These are phyloP conservation scores for Sherardia arvensis DNA, from an alignment of 257 asterid genomes.

Conservation along the genomic window DNA sequence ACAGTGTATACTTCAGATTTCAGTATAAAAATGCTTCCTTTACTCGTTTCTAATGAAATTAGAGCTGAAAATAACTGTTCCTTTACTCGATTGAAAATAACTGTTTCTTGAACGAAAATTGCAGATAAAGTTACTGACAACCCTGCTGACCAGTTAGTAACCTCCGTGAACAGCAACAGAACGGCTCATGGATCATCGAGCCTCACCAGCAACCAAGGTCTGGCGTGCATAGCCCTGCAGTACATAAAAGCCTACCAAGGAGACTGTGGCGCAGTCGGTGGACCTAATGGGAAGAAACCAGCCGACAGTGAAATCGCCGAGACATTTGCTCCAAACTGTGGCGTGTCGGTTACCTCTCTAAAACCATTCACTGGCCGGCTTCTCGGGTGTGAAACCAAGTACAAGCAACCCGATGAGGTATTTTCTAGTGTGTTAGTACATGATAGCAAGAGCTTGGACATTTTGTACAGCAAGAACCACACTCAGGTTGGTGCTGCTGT, in stretches of 20 bases:
- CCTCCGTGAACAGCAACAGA: conserved; percentile 48
- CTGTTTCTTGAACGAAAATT: conserved; percentile 9
- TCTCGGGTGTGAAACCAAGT: conserved; percentile 72
- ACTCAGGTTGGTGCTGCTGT: conserved; percentile 91
- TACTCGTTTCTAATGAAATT: conserved; percentile 1
- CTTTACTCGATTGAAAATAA: conserved; percentile 2
- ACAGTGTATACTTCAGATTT: neutral
- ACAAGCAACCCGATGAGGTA: conserved; percentile 44
- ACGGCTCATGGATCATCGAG: conserved; percentile 56
- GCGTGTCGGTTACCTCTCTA: conserved; percentile 46
- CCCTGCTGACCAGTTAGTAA: conserved; percentile 74
- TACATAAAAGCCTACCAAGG: conserved; percentile 83
- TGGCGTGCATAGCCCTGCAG: conserved; percentile 86
- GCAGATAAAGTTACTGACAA: conserved; percentile 72
- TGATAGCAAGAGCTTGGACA: conserved; percentile 45
- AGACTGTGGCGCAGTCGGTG: conserved; percentile 67
- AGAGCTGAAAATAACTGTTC: conserved; percentile 1
- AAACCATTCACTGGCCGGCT: conserved; percentile 73
- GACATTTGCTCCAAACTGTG: conserved; percentile 78
- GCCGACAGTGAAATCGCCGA: conserved; percentile 50
- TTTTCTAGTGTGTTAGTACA: conserved; percentile 56
- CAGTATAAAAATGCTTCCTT: neutral
- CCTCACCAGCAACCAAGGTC: conserved; percentile 70
- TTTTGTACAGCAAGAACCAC: conserved; percentile 60
- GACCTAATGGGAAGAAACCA: conserved; percentile 61